Evolutionary conservation across 176 grass and related monocot species (phyloP).

Genomic region (Saccharum spontaneum): DNA sequence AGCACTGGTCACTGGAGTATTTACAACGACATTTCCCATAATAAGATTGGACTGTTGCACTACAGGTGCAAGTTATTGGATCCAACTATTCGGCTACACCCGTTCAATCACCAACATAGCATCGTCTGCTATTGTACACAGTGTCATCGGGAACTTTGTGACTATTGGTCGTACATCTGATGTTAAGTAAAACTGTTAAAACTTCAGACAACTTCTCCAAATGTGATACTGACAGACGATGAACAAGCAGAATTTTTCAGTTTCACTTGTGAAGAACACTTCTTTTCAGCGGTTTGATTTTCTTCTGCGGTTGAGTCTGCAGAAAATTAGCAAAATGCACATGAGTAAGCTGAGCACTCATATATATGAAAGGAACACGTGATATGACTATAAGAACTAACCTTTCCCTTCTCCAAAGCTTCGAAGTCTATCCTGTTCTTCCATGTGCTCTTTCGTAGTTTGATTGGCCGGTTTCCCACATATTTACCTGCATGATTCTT

Average conservation of each 20-base stretch:
- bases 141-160: neutral
- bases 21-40: neutral
- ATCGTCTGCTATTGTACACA: neutral
- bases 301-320: constrained; percentile 57
- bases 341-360: neutral
- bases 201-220: neutral
- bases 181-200: neutral
- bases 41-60: neutral
- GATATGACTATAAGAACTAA: constrained; percentile 15
- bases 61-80: neutral
- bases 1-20: neutral
- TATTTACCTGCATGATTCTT: constrained; percentile 72
- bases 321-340: neutral
- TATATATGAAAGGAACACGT: neutral
- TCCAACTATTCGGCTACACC: neutral
- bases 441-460: constrained; percentile 82
- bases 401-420: constrained; percentile 67
- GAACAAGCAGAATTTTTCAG: neutral
- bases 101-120: neutral
- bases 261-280: constrained; percentile 71
- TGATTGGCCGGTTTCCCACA: constrained; percentile 81
- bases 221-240: neutral
- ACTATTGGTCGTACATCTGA: neutral
- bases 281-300: constrained; percentile 57
- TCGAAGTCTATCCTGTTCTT: constrained; percentile 73